A percentile compares a stretch with the other conserved stretches of the same genome.
phyloP scores from a whole-genome alignment of 106 monocot genomes.

The Triglochin maritima region DNA sequence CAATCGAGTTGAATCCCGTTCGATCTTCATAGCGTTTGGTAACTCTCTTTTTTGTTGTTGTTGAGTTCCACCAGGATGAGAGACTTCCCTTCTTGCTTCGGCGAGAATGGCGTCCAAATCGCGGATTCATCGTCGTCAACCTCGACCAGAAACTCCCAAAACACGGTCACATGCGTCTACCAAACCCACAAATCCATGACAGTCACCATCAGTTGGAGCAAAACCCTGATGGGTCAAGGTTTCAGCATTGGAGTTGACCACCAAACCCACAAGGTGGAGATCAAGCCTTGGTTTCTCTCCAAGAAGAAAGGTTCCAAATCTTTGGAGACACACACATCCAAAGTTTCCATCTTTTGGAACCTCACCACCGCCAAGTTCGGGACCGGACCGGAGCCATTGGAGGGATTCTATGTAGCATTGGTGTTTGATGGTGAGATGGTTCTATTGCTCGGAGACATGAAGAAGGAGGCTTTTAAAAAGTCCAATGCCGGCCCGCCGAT shows the following conservation, averaged over 20 bases:
- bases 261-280: conserved; percentile 3
- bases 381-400: conserved; percentile 33
- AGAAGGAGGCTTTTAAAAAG: conserved; percentile 18
- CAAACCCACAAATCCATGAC: background rate
- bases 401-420: conserved; percentile 29
- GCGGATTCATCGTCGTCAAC: conserved; percentile 9
- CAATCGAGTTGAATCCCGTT: background rate
- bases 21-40: background rate
- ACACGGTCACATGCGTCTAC: conserved; percentile 17
- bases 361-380: conserved; percentile 32
- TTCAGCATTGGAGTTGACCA: conserved; percentile 17
- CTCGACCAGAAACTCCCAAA: background rate
- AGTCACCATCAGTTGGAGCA: conserved; percentile 10
- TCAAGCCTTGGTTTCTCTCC: conserved; percentile 15
- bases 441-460: conserved; percentile 37
- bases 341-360: conserved; percentile 38
- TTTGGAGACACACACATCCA: conserved; percentile 14
- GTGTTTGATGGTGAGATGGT: conserved; percentile 29
- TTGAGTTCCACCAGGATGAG: conserved; percentile 1
- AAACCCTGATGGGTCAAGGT: conserved; percentile 18
- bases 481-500: conserved; percentile 7
- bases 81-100: conserved; percentile 19
- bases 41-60: background rate
- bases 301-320: conserved; percentile 37
- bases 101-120: conserved; percentile 15